Percentiles rank a stretch among this genome's conserved stretches.
These are phyloP conservation scores for Globisporangium emineosum DNA, from an alignment of 352 stramenopile species.

Conservation along the genomic window DNA sequence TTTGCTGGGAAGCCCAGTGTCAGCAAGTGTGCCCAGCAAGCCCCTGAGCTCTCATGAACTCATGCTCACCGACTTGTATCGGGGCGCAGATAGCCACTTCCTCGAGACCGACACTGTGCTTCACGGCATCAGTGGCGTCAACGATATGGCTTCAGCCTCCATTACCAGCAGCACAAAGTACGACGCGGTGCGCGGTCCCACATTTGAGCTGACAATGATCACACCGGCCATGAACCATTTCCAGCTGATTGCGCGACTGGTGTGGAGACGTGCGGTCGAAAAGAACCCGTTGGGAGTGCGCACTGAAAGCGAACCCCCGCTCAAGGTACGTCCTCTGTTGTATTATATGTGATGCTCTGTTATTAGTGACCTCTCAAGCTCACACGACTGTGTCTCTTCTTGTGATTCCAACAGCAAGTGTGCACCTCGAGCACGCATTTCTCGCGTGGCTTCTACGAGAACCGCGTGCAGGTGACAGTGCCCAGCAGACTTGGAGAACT, in stretches of 20 bases:
- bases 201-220: slow-evolving; percentile 12
- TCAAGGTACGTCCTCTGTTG: not conserved
- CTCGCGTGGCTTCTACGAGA: not conserved
- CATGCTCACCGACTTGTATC: not conserved
- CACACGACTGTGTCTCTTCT: too few species aligned
- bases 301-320: not conserved
- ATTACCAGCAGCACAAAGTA: slow-evolving; percentile 2
- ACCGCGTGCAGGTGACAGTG: not conserved
- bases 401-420: too few species aligned
- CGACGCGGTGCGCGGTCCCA: slow-evolving; percentile 1
- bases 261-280: slow-evolving; percentile 6
- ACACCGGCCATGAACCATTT: not conserved
- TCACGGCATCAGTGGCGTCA: not conserved
- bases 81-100: not conserved
- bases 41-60: not conserved
- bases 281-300: not conserved
- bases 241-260: not conserved
- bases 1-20: not conserved
- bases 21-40: not conserved
- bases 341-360: too few species aligned
- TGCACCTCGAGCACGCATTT: not conserved
- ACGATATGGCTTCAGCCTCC: slow-evolving; percentile 1
- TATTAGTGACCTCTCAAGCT: too few species aligned
- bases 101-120: slow-evolving; percentile 1
- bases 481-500: not conserved